These are phyloP conservation scores for Chimonanthus praecox DNA, from an alignment of 164 flowering plant genomes.

Conservation along the genomic window DNA sequence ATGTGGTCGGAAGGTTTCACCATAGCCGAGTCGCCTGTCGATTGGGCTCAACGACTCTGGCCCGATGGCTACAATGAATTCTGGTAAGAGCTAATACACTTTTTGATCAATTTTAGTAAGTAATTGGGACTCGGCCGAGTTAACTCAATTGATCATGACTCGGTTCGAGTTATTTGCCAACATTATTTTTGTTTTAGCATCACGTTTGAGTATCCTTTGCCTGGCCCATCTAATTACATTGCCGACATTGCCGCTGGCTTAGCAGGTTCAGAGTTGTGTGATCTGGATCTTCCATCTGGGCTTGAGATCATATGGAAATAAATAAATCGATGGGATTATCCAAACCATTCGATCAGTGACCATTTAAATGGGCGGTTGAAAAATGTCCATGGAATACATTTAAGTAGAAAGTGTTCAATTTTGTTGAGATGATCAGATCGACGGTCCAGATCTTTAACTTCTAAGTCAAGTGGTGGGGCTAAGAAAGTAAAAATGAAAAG, in stretches of 20 bases:
- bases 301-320: neutral
- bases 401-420: too few species aligned
- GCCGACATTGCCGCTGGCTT: too few species aligned
- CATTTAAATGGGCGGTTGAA: neutral
- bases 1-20: constrained; percentile 97
- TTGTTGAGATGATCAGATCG: too few species aligned
- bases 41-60: constrained; percentile 80
- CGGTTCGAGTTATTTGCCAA: neutral
- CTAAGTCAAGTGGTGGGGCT: too few species aligned
- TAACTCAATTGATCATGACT: neutral
- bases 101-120: neutral
- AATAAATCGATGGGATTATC: neutral
- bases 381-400: too few species aligned
- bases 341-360: neutral
- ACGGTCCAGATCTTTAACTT: too few species aligned
- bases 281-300: neutral
- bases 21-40: constrained; percentile 55
- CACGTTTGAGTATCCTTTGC: neutral
- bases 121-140: neutral
- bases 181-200: too few species aligned
- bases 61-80: constrained; percentile 49
- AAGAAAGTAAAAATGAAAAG: too few species aligned
- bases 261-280: too few species aligned
- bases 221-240: neutral
- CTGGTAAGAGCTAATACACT: constrained; percentile 41